Base-by-base conservation (phyloP, 768 basidiomycete species). In the Mrakia hoshinonis region DNA sequence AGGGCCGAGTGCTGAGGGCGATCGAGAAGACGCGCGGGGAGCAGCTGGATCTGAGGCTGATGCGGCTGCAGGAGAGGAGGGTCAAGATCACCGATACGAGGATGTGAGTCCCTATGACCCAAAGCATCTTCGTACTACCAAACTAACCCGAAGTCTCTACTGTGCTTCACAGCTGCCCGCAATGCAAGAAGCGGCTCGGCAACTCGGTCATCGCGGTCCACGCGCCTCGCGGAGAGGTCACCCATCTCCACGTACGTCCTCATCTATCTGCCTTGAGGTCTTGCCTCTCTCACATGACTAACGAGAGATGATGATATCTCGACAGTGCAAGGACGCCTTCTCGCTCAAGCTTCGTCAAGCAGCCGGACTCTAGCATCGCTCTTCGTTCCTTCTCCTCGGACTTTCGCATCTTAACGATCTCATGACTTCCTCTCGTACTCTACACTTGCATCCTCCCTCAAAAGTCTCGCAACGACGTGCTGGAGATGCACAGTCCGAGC, bases 201-300 rank as follows among this genome's bases (percentile, higher is more conserved):
- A 88, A 87, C 74, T 93, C 91, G 73, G 92, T 94, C 43, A 94
- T 98, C 75, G 92, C 92, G 0, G 90, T 95, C 2, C 94, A 97
- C 82, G 83, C 88, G 10, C 94, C 94, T 49, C 84, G 86, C 91
- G 90, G 75, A 77, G 87, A 73, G 38, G 72, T 68, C 1, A 73
- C 72, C 0, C 67, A 73, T 52, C 60, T 73, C 13, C 72, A 68
- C 34, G 72, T 73, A 76, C 9, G 22, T 6, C 29, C 26, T 24
- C 10, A 13, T 24, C 20, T 22, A 36, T 46, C 58, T 43, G 10
- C n/a, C 20, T 34, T 24, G 9, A 15, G 3, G 15, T 64, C 38
- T 5, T 12, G 38, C 1, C 15, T 3, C 24, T 47, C 46, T 64
- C 26, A 48, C 22, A 15, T 22, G n/a, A 15, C 43, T 64, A 39